Evolutionary conservation across 139 green algal genomes (phyloP).

Genomic region (Micromonas pusilla): DNA sequence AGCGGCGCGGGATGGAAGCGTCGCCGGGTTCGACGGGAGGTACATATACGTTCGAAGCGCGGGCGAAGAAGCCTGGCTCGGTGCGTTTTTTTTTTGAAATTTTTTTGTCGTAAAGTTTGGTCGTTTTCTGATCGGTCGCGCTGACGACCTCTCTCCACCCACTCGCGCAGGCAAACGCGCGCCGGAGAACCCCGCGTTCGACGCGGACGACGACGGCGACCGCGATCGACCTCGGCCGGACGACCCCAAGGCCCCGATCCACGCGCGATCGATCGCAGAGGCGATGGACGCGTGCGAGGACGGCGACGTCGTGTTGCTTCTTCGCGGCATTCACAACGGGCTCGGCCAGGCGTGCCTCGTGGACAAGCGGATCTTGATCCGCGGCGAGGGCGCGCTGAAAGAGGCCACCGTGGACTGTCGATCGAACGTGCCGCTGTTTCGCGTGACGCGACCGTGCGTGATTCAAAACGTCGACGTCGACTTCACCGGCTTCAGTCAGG

Average conservation of each 20-base stretch:
- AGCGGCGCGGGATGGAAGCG: slow-evolving; percentile 36
- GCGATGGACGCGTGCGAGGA: slow-evolving; percentile 33
- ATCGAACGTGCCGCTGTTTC: slow-evolving; percentile 53
- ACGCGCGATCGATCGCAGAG: neutral
- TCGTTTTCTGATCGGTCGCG: too few species aligned
- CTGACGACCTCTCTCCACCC: too few species aligned
- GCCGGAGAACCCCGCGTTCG: slow-evolving; percentile 11
- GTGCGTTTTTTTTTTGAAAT: too few species aligned
- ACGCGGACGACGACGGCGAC: neutral
- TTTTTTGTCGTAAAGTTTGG: too few species aligned
- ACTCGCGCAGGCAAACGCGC: neutral
- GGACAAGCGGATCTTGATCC: slow-evolving; percentile 55
- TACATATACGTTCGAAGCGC: slow-evolving; percentile 42
- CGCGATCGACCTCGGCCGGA: too few species aligned
- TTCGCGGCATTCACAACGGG: slow-evolving; percentile 54
- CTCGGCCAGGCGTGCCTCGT: slow-evolving; percentile 43
- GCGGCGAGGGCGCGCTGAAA: slow-evolving; percentile 48
- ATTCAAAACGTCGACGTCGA: slow-evolving; percentile 54
- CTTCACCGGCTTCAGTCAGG: slow-evolving; percentile 59
- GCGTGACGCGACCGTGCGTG: slow-evolving; percentile 40
- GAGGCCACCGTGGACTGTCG: slow-evolving; percentile 54
- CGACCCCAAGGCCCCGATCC: neutral
- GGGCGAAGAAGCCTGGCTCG: slow-evolving; percentile 60
- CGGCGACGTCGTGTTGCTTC: slow-evolving; percentile 57
- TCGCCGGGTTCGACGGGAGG: slow-evolving; percentile 47